These are phyloP conservation scores for Lumnitzera littorea DNA, from an alignment of 345 rosid genomes.

Conservation along the genomic window DNA sequence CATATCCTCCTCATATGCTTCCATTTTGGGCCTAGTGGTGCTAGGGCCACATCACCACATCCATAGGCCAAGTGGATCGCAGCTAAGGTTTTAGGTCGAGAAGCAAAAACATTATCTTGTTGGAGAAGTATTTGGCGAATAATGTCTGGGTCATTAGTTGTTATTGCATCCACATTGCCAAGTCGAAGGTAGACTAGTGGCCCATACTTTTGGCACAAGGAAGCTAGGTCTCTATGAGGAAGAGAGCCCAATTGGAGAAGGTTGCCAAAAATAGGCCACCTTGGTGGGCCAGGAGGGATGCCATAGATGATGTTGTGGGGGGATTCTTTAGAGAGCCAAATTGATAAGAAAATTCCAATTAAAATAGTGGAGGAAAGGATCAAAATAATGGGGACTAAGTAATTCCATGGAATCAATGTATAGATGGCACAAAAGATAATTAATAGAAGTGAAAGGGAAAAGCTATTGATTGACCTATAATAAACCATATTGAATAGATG, in stretches of 20 bases:
- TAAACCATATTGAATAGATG: no score
- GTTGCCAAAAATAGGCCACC: constrained; percentile 78
- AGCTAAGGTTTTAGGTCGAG: constrained; percentile 73
- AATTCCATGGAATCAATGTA: no score
- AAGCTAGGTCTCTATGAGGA: constrained; percentile 73
- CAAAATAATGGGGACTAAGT: constrained; percentile 6
- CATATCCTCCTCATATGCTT: constrained; percentile 64
- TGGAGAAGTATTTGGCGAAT: constrained; percentile 61
- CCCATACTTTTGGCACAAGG: constrained; percentile 57
- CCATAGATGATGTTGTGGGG: constrained; percentile 9
- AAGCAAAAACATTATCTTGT: constrained; percentile 78
- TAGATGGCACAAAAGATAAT: no score
- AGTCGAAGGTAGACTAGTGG: constrained; percentile 77
- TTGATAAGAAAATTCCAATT: constrained; percentile 15
- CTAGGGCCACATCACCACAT: constrained; percentile 74
- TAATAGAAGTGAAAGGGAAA: no score
- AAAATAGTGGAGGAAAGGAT: constrained; percentile 3
- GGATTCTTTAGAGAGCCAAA: constrained; percentile 12
- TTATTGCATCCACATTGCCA: constrained; percentile 61
- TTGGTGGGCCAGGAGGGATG: constrained; percentile 81
- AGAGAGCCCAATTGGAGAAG: constrained; percentile 68
- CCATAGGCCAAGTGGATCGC: constrained; percentile 74
- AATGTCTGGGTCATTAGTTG: constrained; percentile 68
- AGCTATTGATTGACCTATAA: no score
- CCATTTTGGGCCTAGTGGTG: constrained; percentile 68